Evolutionary conservation across 805 yeast genomes (phyloP), one percentile per base, ranked within the genome.

Genomic region (Candida gorgasii): DNA sequence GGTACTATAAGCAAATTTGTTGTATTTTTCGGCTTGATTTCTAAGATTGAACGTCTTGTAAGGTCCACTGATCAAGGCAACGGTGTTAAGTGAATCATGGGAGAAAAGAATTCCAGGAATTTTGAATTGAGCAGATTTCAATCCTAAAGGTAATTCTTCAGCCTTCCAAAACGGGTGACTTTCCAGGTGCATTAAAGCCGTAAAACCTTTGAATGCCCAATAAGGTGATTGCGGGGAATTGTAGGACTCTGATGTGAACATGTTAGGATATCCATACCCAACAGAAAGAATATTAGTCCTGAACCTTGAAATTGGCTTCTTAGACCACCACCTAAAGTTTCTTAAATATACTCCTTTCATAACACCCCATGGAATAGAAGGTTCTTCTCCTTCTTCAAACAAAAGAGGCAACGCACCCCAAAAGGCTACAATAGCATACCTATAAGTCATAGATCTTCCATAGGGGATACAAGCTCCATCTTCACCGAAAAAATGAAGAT

Each of bases 401-500:
- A 32, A 34, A 23, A 32, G 9, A 6, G 48, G 42, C 4, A 37
- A 36, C n/a, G 36, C 17, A 6, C 52, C 52, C 52, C 52, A 49
- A 26, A 49, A 46, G 2, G 44, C 44, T 23, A 42, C 29, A 2
- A 36, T 34, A 9, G 52, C 50, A 39, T 27, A 49, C 17, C 47
- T 34, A 31, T 49, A 49, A 14, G 42, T 44, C 37, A 49, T 20
- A 3, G 48, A 44, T 31, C 52, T 46, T 17, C 50, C 52, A 23
- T 41, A 44, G 5, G 46, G 50, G 19, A 49, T 14, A 18, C 32
- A 19, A 6, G 50, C 42, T 2, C 52, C 50, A 28, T 47, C 47
- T 32, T 35, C 42, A 24, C 33, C 46, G 45, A 55, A 58, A 48
- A 48, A 58, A 27, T 58, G 47, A 23, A 44, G 20, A 42, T 45